Evolutionary conservation across 257 asterid genomes (phyloP), one percentile per base, ranked within the genome.

Genomic region (Plantago elongata): DNA sequence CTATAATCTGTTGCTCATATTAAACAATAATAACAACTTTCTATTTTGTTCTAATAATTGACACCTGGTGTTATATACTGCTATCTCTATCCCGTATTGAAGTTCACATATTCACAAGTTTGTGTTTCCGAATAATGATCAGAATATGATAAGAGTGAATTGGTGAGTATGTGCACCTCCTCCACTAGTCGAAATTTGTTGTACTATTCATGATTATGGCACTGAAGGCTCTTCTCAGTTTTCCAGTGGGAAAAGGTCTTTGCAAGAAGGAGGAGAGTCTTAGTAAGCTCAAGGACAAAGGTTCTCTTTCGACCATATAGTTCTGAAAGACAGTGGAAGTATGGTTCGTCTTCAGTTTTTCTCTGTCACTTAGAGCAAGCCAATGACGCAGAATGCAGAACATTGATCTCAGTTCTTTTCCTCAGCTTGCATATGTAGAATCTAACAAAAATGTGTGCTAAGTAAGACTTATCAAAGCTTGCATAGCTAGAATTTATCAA

Each of bases 341-440:
- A 79, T 72, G 87, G 82, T 89, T 74, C 89, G 45, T 87, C 96
- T 57, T 80, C 84, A 1, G 70, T 49, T 62, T 79, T 69, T 84
- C 95, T 78, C 38, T 93, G 86, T 70, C 84, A 51, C 80, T 93
- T 54, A 85, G 99, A 56, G 95, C 94, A 60, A 48, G 67, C 43
- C 37, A 42, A 51, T 9, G 68, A 14, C 55, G 64, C 61, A 44
- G 30, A 61, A 9, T 54, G 34, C 69, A 17, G 48, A 62, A 16
- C 58, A n/a, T 22, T 27, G 22, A 7, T 43, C 44, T 61, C 38
- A 63, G 74, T 62, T 54, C 47, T 15, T 43, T 14, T 30, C 61
- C 45, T 13, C 45, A 10, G 16, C 58, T 22, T 22, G 27, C 27
- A 22, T 22, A 22, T 22, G 27, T 22, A 22, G 27, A 22, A 22